These are phyloP conservation scores for Blastobotrys serpentis DNA, from an alignment of 1,139 yeast species.

Conservation along the genomic window DNA sequence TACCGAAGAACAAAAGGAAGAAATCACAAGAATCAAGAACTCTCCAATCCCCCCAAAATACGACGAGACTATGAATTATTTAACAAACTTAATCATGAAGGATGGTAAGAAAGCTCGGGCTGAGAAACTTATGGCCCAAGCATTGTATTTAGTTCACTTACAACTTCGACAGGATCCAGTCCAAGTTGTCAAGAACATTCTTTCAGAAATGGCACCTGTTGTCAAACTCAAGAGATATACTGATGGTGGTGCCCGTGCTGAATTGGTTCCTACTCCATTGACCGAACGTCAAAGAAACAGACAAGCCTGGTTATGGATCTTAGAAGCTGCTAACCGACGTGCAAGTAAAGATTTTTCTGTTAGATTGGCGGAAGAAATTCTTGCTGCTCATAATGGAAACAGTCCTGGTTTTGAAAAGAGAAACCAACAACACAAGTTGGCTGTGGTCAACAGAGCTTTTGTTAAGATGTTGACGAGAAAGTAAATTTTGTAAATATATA, in stretches of 20 bases:
- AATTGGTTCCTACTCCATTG: constrained; percentile 77
- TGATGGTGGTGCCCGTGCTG: constrained; percentile 83
- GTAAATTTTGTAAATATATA: constrained; percentile 5
- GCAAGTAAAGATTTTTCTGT: constrained; percentile 80
- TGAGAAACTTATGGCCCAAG: constrained; percentile 67
- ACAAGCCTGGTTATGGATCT: constrained; percentile 85
- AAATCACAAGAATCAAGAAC: constrained; percentile 51
- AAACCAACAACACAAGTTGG: constrained; percentile 78
- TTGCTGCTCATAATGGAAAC: constrained; percentile 73
- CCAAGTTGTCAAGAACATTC: constrained; percentile 63
- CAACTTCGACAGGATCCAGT: constrained; percentile 76
- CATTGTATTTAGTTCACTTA: constrained; percentile 75
- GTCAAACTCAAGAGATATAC: constrained; percentile 74
- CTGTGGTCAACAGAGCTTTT: constrained; percentile 51
- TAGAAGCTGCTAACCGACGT: constrained; percentile 79
- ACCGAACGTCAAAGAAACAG: constrained; percentile 79
- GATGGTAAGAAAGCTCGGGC: constrained; percentile 88
- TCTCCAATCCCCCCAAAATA: constrained; percentile 59
- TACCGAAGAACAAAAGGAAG: constrained; percentile 56
- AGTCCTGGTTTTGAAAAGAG: constrained; percentile 84
- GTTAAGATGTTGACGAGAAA: constrained; percentile 33
- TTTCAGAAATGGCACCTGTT: constrained; percentile 84
- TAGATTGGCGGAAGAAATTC: constrained; percentile 84
- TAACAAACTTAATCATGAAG: constrained; percentile 87
- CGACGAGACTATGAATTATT: constrained; percentile 72